Evolutionary conservation across 2,329 filamentous ascomycete genomes (phyloP), one percentile per base, ranked within the genome.

Genomic region (Colletotrichum nymphaeae): DNA sequence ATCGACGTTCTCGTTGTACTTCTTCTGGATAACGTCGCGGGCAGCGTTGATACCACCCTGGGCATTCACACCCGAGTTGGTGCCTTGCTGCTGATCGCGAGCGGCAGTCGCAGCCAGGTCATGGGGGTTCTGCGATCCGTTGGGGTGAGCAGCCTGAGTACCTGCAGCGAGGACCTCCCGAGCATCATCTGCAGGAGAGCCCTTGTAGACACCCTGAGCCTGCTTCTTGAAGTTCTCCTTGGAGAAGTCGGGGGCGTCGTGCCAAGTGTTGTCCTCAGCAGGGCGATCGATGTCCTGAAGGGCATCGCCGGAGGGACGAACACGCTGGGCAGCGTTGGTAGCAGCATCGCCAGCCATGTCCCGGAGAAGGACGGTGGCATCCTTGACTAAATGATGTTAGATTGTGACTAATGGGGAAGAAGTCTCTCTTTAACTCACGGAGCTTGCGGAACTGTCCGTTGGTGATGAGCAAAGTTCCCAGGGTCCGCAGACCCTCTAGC

Each of bases 361-460:
- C 46, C 95, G 94, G 53, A 97, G 82, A 11, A 99, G 88, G 46
- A 96, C 87, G 30, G 90, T 90, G 14, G 93, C 93, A 86, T 99
- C 97, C 74, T 89, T 93, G 76, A 98, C 87, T 89, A 2, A 19
- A 26, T 63, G 73, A 58, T 55, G 79, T 81, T 71, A 78, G 63
- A 11, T 3, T 9, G 6, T 4, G 12, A 5, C 6, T 0, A 16
- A 4, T 11, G n/a, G 4, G 3, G 16, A 1, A 3, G 28, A 22
- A 0, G 16, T 9, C 19, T 30, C 16, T 46, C 24, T n/a, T 14
- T 3, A 60, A 90, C 93, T 83, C 90, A 93, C 93, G 84, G 42
- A 98, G 90, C 86, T 98, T 98, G 77, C 95, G 91, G 88, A 97
- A 98, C 82, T 98, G 95, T 76, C 97, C 97, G 79, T 99, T 99